Evolutionary conservation across 1,284 basidiomycete genomes (phyloP).

Genomic region (Ustilago esculenta): DNA sequence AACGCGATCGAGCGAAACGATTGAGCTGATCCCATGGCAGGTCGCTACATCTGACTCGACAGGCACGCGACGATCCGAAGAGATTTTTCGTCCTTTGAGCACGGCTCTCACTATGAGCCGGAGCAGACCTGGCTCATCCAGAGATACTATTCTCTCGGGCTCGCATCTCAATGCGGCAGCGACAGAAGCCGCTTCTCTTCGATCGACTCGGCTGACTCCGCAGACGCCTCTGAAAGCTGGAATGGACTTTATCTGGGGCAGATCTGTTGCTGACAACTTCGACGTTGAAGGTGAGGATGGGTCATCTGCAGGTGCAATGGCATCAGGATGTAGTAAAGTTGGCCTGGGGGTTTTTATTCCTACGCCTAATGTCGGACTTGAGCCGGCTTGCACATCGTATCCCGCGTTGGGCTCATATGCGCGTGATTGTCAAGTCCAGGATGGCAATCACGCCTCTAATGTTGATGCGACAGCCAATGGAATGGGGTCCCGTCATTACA

Average conservation of each 20-base stretch:
- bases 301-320: background rate
- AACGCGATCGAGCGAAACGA: slow-evolving; percentile 14
- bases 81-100: slow-evolving; percentile 35
- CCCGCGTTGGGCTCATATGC: too few relatives aligned
- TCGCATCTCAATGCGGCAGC: background rate
- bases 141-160: slow-evolving; percentile 3
- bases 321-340: background rate
- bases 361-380: background rate
- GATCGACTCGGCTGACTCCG: background rate
- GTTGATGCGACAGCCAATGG: too few relatives aligned
- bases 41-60: slow-evolving; percentile 16
- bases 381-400: too few relatives aligned
- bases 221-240: slow-evolving; percentile 12
- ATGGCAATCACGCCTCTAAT: too few relatives aligned
- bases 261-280: background rate
- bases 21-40: slow-evolving; percentile 38
- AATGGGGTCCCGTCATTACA: too few relatives aligned
- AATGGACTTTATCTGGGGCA: slow-evolving; percentile 7
- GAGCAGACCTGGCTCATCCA: slow-evolving; percentile 5
- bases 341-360: slow-evolving; percentile 5
- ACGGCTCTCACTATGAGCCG: slow-evolving; percentile 4
- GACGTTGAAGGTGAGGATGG: background rate
- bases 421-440: too few relatives aligned
- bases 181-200: background rate
- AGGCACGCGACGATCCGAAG: slow-evolving; percentile 11